A percentile compares a stretch with the other conserved stretches of the same genome.
Conservation (phyloP, 2,329 filamentous ascomycete genomes). For the Phyllosticta citriasiana region DNA sequence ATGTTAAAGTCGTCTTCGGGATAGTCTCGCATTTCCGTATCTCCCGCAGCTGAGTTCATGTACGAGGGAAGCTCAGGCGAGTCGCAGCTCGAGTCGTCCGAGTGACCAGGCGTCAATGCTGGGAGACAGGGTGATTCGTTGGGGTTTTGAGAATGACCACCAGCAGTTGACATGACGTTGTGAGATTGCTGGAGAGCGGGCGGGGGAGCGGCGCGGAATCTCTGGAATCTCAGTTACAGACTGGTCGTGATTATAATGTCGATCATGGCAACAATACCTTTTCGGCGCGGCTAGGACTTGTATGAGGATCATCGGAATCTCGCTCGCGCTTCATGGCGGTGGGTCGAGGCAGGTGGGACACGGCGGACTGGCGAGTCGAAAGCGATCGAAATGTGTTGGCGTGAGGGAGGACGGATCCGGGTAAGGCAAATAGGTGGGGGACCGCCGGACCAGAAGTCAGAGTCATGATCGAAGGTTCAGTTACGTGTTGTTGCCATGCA, state of each 20-base stretch:
- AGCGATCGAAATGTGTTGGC: background rate
- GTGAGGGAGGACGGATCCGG: background rate
- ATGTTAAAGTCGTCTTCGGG: constrained; percentile 22
- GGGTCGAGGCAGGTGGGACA: constrained; percentile 6
- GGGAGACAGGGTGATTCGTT: constrained; percentile 18
- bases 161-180: constrained; percentile 16
- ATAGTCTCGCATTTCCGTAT: constrained; percentile 28
- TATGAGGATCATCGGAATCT: background rate
- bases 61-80: constrained; percentile 22
- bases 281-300: background rate
- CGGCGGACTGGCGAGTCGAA: background rate
- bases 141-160: constrained; percentile 19
- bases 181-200: constrained; percentile 14
- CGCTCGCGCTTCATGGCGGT: constrained; percentile 3
- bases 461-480: background rate
- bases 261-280: background rate
- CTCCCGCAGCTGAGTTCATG: constrained; percentile 18
- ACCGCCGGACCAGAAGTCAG: background rate
- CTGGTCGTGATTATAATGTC: background rate
- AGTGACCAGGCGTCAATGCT: constrained; percentile 22
- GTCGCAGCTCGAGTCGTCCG: constrained; percentile 16
- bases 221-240: background rate
- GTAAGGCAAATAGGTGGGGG: background rate
- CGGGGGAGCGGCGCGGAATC: background rate
- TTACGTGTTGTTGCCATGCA: background rate